Evolutionary conservation across 2,329 filamentous ascomycete species (phyloP), one percentile per base, ranked within the genome.

Genomic region (Penicillium aurantiogriseum): DNA sequence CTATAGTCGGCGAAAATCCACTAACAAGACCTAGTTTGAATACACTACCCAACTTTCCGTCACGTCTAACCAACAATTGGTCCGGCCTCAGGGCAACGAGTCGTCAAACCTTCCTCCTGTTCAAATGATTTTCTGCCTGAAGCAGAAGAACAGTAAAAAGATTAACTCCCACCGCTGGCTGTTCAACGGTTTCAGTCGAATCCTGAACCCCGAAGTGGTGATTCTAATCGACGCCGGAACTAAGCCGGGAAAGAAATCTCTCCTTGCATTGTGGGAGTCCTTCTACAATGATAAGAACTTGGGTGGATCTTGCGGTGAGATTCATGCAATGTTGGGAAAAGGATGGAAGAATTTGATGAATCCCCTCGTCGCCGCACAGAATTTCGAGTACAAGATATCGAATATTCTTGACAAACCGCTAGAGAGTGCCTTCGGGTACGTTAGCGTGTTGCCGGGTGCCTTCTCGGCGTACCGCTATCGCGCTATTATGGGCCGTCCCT

Each of bases 261-360:
- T 97, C 43, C 85, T 97, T 31, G 87, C 91, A 35, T 84, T 97
- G 8, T 97, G 93, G 93, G 92, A 97, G 76, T 93, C 90, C 31
- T 97, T 97, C 80, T 97, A 97, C 82, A 97, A 97, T 78, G 93
- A 97, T 84, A 97, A 97, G 81, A 91, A 97, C 74, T 85, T 97
- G 10, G 93, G 93, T 69, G 93, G 93, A 77, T 92, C 93, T 76
- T 97, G 93, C 76, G 93, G 93, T 86, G 93, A 97, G 74, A 97
- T 97, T 64, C 93, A 97, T 75, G 93, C 93, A 55, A 96, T 97
- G 90, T 81, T 97, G 73, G 93, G 93, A 63, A 87, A 88, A 70
- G 89, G 90, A 42, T 93, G 92, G 77, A 89, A 85, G 76, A 96
- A 96, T 77, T 83, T 97, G 64, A 76, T 97, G 69, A 97, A 97